phyloP scores from a whole-genome alignment of 2,329 filamentous ascomycete species.

The Curvularia sp. region DNA sequence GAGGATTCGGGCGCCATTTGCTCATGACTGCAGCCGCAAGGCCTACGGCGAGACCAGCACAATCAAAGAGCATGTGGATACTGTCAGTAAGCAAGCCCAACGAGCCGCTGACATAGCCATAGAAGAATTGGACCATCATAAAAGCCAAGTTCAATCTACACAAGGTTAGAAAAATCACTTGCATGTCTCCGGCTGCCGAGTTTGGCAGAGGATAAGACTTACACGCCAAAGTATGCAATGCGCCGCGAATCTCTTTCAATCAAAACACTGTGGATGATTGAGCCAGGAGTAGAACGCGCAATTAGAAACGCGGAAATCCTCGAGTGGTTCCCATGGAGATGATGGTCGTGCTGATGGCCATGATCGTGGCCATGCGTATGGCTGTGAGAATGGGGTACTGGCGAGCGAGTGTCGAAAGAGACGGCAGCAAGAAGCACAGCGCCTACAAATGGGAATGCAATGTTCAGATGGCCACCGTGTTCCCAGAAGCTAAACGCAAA shows the following conservation, averaged over 20 bases:
- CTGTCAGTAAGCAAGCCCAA: conserved; percentile 95
- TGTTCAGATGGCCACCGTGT: conserved; percentile 22
- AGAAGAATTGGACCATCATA: conserved; percentile 93
- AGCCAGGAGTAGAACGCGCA: conserved; percentile 71
- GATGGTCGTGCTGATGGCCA: conserved; percentile 40
- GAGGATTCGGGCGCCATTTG: conserved; percentile 90
- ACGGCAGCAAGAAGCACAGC: conserved; percentile 50
- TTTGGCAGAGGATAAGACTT: conserved; percentile 46
- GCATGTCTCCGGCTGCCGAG: background rate
- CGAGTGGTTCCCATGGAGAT: conserved; percentile 63
- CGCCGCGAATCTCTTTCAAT: conserved; percentile 90
- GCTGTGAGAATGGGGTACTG: conserved; percentile 35
- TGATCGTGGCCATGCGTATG: conserved; percentile 39
- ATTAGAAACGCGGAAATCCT: conserved; percentile 75
- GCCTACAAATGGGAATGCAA: conserved; percentile 31
- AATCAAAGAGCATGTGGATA: conserved; percentile 99
- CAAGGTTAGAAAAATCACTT: background rate
- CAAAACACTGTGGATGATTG: conserved; percentile 83
- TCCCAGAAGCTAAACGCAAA: conserved; percentile 35
- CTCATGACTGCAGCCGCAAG: conserved; percentile 91
- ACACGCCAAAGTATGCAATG: conserved; percentile 98
- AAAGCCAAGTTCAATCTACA: conserved; percentile 87
- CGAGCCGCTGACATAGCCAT: conserved; percentile 92
- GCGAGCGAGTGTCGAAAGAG: conserved; percentile 49
- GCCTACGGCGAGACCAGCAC: conserved; percentile 87